phyloP scores from a whole-genome alignment of 2,329 filamentous ascomycete genomes.

The Penicillium occitanis region DNA sequence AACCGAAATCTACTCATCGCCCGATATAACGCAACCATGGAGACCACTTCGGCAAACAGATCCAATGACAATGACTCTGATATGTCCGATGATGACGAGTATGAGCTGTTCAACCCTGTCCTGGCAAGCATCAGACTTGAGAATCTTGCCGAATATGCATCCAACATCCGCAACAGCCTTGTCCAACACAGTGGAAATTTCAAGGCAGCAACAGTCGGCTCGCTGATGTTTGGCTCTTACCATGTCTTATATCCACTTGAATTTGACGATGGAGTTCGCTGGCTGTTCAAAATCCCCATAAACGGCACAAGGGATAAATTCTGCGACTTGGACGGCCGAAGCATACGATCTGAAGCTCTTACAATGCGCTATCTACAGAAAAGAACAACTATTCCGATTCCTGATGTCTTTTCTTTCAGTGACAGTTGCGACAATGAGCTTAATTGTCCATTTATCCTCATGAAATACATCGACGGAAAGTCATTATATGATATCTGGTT shows the following conservation, averaged over 20 bases:
- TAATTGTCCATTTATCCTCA: background rate
- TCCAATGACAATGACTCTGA: background rate
- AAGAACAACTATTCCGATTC: background rate
- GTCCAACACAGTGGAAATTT: background rate
- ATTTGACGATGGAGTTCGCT: background rate
- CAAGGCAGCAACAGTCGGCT: background rate
- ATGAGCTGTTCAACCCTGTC: background rate
- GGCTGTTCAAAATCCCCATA: background rate
- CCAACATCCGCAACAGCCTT: background rate
- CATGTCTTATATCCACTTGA: background rate
- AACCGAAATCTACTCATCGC: background rate
- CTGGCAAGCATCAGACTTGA: background rate
- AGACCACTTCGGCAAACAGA: background rate
- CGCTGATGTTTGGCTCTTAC: background rate
- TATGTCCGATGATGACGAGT: background rate
- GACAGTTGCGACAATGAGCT: background rate
- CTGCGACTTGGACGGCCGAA: background rate
- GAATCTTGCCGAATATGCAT: background rate
- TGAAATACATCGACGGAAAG: background rate
- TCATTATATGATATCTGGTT: background rate
- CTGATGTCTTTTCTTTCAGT: background rate
- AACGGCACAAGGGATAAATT: background rate
- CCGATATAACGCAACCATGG: background rate
- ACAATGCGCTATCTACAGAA: conserved; percentile 1
- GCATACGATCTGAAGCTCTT: conserved; percentile 1